Conservation (phyloP, 768 basidiomycete genomes). For the Kwoniella botswanensis region DNA sequence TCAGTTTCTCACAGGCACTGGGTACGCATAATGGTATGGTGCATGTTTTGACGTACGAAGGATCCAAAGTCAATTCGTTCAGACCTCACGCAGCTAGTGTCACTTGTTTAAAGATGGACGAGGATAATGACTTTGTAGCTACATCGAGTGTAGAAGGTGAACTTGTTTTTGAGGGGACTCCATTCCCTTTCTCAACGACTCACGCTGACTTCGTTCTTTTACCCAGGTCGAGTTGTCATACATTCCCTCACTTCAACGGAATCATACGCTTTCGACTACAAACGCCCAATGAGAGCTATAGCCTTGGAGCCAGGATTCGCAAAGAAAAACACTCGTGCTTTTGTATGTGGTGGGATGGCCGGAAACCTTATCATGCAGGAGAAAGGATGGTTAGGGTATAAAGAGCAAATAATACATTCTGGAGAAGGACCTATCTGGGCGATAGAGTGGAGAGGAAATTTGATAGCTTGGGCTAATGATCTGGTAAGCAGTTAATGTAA, state of each 20-base stretch:
- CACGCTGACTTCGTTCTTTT: background rate
- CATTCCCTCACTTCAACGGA: conserved; percentile 79
- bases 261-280: conserved; percentile 84
- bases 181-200: too few species aligned
- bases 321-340: conserved; percentile 73
- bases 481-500: conserved; percentile 62
- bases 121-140: conserved; percentile 83
- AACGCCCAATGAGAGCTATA: conserved; percentile 86
- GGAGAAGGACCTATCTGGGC: conserved; percentile 97
- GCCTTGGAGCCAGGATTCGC: conserved; percentile 90
- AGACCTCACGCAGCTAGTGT: conserved; percentile 88
- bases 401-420: conserved; percentile 77
- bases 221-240: conserved; percentile 83
- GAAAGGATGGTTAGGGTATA: conserved; percentile 96
- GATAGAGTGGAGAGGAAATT: conserved; percentile 77
- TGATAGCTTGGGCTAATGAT: conserved; percentile 98
- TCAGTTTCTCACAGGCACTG: conserved; percentile 67
- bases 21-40: conserved; percentile 94
- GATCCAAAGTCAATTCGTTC: conserved; percentile 83
- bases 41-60: conserved; percentile 78
- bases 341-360: conserved; percentile 90
- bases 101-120: conserved; percentile 81
- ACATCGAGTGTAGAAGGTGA: conserved; percentile 92
- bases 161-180: conserved; percentile 31
- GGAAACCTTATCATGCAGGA: conserved; percentile 85